These are phyloP conservation scores for bread wheat (Triticum aestivum) DNA, from an alignment of 176 grass and related monocot species.

Conservation along the genomic window IWGSC_CS_RefSeq_v2.1 NC_057814.1:639810157-639810656, in stretches of 20 bases:
- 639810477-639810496: conserved; percentile 90
- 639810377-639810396: conserved; percentile 66
- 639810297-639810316: conserved; percentile 65
- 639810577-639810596: conserved; percentile 80
- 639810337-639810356: conserved; percentile 76
- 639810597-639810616: conserved; percentile 91
- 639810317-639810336: conserved; percentile 93
- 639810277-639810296: conserved; percentile 95
- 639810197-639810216: conserved; percentile 99
- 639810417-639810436: conserved; percentile 92
- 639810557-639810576: conserved; percentile 83
- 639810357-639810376: conserved; percentile 74
- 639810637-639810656: conserved; percentile 92
- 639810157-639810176: conserved; percentile 89
- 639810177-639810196: conserved; percentile 82
- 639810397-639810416: conserved; percentile 51
- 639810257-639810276: conserved; percentile 87
- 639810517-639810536: conserved; percentile 93
- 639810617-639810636: conserved; percentile 94
- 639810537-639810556: conserved; percentile 72
- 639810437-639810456: conserved; percentile 85
- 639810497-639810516: conserved; percentile 89
- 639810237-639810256: conserved; percentile 95
- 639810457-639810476: conserved; percentile 90
- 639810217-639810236: conserved; percentile 79